Base-by-base conservation (phyloP, 176 grass and related monocot genomes). In the Oryza officinalis region DNA sequence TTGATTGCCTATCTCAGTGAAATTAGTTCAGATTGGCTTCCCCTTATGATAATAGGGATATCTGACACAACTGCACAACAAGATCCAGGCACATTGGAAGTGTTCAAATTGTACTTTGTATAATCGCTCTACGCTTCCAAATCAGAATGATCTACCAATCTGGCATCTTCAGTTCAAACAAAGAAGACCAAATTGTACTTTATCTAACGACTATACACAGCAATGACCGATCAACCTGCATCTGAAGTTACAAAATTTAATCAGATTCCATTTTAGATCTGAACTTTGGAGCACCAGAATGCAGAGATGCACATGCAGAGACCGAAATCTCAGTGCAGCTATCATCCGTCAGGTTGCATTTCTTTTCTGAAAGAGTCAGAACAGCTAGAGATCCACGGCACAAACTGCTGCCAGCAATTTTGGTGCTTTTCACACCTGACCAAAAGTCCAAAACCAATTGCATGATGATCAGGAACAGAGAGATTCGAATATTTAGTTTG, bases 391-490 rank as follows among this genome's bases (percentile, higher is more conserved):
- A 57, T 18, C 5, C 72, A 12, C 20, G 18, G 65, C 32, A 61
- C 63, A 71, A 44, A 68, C 2, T 13, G 50, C 67, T 59, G 6
- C 27, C 67, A 13, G 22, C 49, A 82, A 50, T 10, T 52, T 12
- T 27, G 74, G n/a, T 38, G 31, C 65, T 23, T 23, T 82, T 8
- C 72, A 64, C 65, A 71, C 52, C 15, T 17, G 30, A 66, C 27
- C 11, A 40, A 63, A 77, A 38, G 37, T 38, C 37, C 37, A 8
- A 38, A 38, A 50, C 5, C 27, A 82, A 50, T 63, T 1, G 27
- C 27, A 23, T 66, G 14, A 79, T 79, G 10, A 88, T 67, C 73
- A 74, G 67, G 69, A 67, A 74, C 54, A 65, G 45, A 65, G 9
- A 8, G 10, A 66, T 10, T 10, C 57, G 2, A 50, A 35, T 46